phyloP scores from a whole-genome alignment of 1,284 basidiomycete species.

The Phellopilus nigrolimitatus region DNA sequence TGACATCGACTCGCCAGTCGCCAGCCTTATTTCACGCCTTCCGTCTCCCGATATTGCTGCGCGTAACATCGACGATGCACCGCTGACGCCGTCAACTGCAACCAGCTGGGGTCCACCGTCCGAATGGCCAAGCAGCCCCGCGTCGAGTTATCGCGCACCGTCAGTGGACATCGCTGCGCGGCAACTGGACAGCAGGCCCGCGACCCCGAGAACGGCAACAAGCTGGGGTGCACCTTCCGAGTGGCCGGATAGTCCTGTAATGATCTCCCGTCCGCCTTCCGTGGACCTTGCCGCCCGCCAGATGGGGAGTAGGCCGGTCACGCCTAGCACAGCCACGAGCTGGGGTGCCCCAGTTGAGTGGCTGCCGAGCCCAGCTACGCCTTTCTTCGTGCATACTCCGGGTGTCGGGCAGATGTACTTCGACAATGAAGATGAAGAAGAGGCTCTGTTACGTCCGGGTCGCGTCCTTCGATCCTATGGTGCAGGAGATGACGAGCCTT shows the following conservation, averaged over 20 bases:
- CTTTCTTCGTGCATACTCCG: constrained; percentile 37
- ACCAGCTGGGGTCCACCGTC: constrained; percentile 47
- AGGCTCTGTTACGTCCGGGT: constrained; percentile 23
- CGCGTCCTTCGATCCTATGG: constrained; percentile 23
- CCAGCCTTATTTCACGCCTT: constrained; percentile 26
- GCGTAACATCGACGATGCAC: constrained; percentile 45
- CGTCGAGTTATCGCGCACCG: constrained; percentile 12
- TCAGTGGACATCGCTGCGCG: constrained; percentile 24
- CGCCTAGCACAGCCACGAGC: constrained; percentile 38
- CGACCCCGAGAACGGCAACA: constrained; percentile 37
- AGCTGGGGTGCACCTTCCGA: constrained; percentile 43
- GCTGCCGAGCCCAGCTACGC: constrained; percentile 36
- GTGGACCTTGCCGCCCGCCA: constrained; percentile 23
- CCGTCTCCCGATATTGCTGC: constrained; percentile 44
- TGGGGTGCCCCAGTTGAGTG: constrained; percentile 42
- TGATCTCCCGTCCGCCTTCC: constrained; percentile 17
- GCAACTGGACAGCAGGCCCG: constrained; percentile 22
- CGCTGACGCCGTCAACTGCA: constrained; percentile 39
- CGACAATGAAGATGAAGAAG: constrained; percentile 25
- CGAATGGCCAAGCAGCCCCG: constrained; percentile 17
- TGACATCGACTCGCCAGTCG: constrained; percentile 27
- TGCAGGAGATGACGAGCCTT: constrained; percentile 20
- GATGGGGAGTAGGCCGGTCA: constrained; percentile 24
- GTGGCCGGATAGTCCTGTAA: constrained; percentile 31
- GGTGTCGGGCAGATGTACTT: constrained; percentile 39